A percentile compares a stretch with the other conserved stretches of the same genome.
Evolutionary conservation across 139 green algal genomes (phyloP).

Genomic region (Microglena sp.): DNA sequence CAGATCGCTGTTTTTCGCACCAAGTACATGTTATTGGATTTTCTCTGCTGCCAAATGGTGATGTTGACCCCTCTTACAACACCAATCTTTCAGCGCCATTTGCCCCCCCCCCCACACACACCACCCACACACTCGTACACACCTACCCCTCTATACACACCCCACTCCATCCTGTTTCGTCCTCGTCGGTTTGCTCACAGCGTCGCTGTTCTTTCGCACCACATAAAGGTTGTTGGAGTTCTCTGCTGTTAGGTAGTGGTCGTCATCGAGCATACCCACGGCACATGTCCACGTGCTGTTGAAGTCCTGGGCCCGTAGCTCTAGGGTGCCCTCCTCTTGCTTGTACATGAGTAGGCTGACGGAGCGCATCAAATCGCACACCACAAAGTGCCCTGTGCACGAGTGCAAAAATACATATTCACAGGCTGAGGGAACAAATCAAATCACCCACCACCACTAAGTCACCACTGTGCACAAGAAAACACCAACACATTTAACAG

Average conservation of each 20-base stretch:
- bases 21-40: slow-evolving; percentile 7
- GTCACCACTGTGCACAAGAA: slow-evolving; percentile 55
- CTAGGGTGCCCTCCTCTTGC: slow-evolving; percentile 61
- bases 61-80: too few species aligned
- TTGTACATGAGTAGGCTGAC: slow-evolving; percentile 79
- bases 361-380: slow-evolving; percentile 94
- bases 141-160: too few species aligned
- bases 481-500: neutral
- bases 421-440: too few species aligned
- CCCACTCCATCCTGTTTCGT: slow-evolving; percentile 69
- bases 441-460: too few species aligned
- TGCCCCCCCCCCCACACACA: too few species aligned
- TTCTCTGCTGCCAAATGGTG: too few species aligned
- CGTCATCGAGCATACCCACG: slow-evolving; percentile 78
- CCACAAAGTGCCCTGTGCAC: slow-evolving; percentile 64
- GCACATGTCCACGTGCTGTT: slow-evolving; percentile 84
- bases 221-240: slow-evolving; percentile 74
- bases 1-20: slow-evolving; percentile 67
- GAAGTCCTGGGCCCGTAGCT: slow-evolving; percentile 65
- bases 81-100: too few species aligned
- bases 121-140: too few species aligned
- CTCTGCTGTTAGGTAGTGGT: slow-evolving; percentile 72
- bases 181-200: slow-evolving; percentile 61
- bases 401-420: neutral
- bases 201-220: slow-evolving; percentile 22